Conservation (phyloP, 2,329 filamentous ascomycete genomes). For the Aureobasidium mangrovei region DNA sequence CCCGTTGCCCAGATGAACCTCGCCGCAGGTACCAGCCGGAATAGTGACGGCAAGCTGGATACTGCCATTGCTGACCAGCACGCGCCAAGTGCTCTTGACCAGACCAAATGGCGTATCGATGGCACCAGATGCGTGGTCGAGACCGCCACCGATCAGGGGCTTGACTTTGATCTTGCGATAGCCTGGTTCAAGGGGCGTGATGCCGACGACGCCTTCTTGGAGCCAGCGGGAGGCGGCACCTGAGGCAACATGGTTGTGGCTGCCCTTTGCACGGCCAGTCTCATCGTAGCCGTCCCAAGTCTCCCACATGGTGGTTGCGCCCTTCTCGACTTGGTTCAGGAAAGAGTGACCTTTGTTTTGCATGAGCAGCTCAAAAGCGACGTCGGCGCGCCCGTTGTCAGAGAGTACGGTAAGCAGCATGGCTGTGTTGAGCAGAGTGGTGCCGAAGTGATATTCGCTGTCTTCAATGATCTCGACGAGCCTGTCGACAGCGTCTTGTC, state of each 20-base stretch:
- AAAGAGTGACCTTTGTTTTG: neutral
- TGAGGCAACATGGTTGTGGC: slow-evolving; percentile 1
- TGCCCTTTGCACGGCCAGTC: neutral
- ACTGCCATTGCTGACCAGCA: neutral
- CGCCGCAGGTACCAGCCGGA: neutral
- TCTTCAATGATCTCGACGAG: slow-evolving; percentile 5
- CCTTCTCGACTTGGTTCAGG: slow-evolving; percentile 3
- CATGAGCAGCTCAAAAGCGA: slow-evolving; percentile 3
- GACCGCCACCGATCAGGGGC: neutral
- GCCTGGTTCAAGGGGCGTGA: slow-evolving; percentile 1
- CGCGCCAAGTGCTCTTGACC: slow-evolving; percentile 2
- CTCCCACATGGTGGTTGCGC: slow-evolving; percentile 8
- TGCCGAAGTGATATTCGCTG: slow-evolving; percentile 1
- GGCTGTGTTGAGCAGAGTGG: slow-evolving; percentile 9
- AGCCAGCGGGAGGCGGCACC: slow-evolving; percentile 8
- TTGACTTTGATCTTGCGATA: slow-evolving; percentile 7
- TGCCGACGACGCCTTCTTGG: slow-evolving; percentile 5
- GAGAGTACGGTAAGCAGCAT: neutral
- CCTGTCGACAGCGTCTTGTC: neutral
- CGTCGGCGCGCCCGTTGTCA: slow-evolving; percentile 5
- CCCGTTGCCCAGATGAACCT: neutral
- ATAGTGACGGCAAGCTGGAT: neutral
- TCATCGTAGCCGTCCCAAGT: slow-evolving; percentile 4
- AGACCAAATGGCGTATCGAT: slow-evolving; percentile 2
- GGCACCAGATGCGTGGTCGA: neutral